A percentile compares a stretch with the other conserved stretches of the same genome.
phyloP scores from a whole-genome alignment of 768 basidiomycete species.

The Hypholoma fasciculare region DNA sequence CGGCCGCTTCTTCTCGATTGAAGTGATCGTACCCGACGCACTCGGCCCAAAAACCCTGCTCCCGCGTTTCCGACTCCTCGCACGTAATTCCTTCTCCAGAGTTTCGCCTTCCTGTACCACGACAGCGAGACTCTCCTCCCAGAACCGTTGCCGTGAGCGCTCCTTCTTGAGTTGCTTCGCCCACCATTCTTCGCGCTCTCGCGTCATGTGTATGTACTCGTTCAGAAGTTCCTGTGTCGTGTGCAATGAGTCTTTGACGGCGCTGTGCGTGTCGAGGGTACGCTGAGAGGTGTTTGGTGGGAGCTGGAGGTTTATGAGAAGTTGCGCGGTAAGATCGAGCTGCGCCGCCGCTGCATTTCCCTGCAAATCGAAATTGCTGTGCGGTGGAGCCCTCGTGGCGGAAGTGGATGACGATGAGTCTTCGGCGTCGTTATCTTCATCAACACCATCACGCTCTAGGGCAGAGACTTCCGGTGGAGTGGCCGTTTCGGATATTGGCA shows the following conservation, averaged over 20 bases:
- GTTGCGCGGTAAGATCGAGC: constrained; percentile 71
- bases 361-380: constrained; percentile 62
- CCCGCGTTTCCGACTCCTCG: constrained; percentile 55
- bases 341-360: constrained; percentile 74
- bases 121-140: constrained; percentile 88
- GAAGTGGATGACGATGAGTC: constrained; percentile 44
- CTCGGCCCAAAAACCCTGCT: constrained; percentile 53
- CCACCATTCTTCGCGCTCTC: constrained; percentile 84
- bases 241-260: constrained; percentile 60
- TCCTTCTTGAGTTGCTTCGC: constrained; percentile 64
- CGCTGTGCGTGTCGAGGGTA: constrained; percentile 38
- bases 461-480: background rate
- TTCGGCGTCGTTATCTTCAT: constrained; percentile 34
- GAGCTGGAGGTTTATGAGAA: constrained; percentile 53
- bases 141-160: constrained; percentile 61
- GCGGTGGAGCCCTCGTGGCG: constrained; percentile 46
- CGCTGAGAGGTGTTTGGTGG: constrained; percentile 27
- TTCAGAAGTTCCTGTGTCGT: constrained; percentile 40
- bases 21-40: constrained; percentile 7
- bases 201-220: constrained; percentile 42
- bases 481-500: background rate
- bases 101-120: constrained; percentile 86
- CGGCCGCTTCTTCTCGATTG: constrained; percentile 19
- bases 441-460: constrained; percentile 22
- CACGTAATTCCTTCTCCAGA: constrained; percentile 77